Base-by-base conservation (phyloP, 1,139 yeast species). In the Candida sp. region DNA sequence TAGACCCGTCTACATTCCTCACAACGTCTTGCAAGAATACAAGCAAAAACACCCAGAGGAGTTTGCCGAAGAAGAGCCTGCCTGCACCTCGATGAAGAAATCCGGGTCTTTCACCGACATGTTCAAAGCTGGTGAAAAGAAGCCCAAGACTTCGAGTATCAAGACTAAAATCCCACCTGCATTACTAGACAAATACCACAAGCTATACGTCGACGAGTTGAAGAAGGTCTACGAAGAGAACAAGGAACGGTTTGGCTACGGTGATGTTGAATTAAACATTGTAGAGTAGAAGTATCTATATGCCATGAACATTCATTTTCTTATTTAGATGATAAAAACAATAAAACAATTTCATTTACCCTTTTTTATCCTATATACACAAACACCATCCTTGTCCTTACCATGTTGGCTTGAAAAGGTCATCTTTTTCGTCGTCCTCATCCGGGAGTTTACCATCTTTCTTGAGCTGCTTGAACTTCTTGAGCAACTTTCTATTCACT, bases 1-100 rank as follows among this genome's bases (percentile, higher is more conserved):
- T 0, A 74, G 74, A 39, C 98, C 99, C 2, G 88, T 94, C 23
- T 75, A 81, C 38, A 82, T 93, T 4, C 91, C 93, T 2, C 60
- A 66, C 4, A 70, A 72, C 22, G 62, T 67, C n/a, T 54, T 76
- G 35, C 67, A 65, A 42, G 73, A 72, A 1, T 72, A 72, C 53
- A 61, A 61, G 48, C 54, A 58, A 22, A 57, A 67, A 48, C 68
- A 73, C 53, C 72, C 77, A 1, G 73, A 67, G 25, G 57, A 58
- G 38, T 47, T 50, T 42, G 42, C 39, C n/a, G 54, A 49, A 12
- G 53, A 52, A 41, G 45, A 48, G 32, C 25, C 44, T 25, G 40
- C 40, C 17, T 26, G 42, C 12, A 11, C 28, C 2, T 42, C 45
- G 12, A 39, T 46, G 33, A 32, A 30, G 28, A 44, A 41, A 39